Conservation (phyloP, 306 rosid species). For the Psophocarpus tetragonolobus region DNA sequence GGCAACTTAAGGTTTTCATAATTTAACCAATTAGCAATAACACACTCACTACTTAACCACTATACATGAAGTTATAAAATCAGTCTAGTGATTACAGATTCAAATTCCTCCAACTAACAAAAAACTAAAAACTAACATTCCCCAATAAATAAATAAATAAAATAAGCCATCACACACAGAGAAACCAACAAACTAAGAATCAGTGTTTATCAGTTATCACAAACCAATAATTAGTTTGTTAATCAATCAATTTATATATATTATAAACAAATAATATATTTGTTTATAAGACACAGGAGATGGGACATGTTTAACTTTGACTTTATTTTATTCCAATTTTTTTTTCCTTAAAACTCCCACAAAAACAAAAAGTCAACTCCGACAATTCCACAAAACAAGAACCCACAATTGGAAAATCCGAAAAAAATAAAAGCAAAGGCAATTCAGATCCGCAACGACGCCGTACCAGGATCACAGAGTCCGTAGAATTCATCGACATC, state of each 20-base stretch:
- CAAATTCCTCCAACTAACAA: too few species aligned
- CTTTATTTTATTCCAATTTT: background rate
- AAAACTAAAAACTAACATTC: too few species aligned
- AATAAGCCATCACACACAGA: too few species aligned
- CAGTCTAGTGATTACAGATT: too few species aligned
- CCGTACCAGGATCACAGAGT: conserved; percentile 93
- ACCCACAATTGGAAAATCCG: background rate
- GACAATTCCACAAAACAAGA: conserved; percentile 23
- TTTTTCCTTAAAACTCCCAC: background rate
- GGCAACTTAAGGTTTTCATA: background rate
- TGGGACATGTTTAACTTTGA: conserved; percentile 34
- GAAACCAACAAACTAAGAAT: background rate
- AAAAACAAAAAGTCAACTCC: conserved; percentile 23
- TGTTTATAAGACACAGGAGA: background rate
- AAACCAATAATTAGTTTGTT: background rate
- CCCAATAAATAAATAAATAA: too few species aligned
- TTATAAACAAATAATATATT: background rate
- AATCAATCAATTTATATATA: background rate
- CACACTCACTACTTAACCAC: background rate
- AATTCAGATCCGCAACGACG: conserved; percentile 43
- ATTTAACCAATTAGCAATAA: background rate
- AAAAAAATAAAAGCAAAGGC: background rate
- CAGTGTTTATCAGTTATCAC: too few species aligned
- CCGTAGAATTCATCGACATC: conserved; percentile 94
- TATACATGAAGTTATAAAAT: too few species aligned